A percentile compares a stretch with the other conserved stretches of the same genome.
Evolutionary conservation across 148 eudicot genomes (phyloP).

Genomic region (Rhododendron williamsianum): DNA sequence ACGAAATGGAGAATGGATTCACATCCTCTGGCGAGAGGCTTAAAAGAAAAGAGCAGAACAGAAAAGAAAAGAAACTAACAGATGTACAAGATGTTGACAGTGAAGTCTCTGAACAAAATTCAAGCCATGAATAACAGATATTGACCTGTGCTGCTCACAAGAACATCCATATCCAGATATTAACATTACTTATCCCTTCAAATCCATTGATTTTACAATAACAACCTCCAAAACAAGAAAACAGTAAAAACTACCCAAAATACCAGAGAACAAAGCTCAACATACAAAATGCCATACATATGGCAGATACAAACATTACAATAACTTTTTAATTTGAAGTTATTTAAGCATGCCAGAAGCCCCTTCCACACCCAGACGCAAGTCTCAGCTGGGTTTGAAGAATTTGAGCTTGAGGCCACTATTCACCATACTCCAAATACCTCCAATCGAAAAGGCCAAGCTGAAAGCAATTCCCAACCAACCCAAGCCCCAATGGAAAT

Average conservation of each 20-base stretch:
- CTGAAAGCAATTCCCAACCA: slow-evolving; percentile 96
- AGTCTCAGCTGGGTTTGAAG: slow-evolving; percentile 61
- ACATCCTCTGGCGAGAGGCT: neutral
- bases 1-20: neutral
- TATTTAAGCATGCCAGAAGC: neutral
- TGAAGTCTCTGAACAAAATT: neutral
- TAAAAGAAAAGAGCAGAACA: neutral
- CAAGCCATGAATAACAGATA: neutral
- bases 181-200: neutral
- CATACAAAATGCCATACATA: neutral
- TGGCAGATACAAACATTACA: neutral
- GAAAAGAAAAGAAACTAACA: neutral
- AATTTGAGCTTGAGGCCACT: slow-evolving; percentile 87
- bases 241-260: neutral
- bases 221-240: neutral
- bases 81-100: neutral
- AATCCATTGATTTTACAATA: neutral
- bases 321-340: neutral
- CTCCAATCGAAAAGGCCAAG: slow-evolving; percentile 81
- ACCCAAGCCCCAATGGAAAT: slow-evolving; percentile 84
- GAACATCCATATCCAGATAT: neutral
- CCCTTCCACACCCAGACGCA: neutral
- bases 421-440: slow-evolving; percentile 90
- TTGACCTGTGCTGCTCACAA: neutral
- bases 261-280: neutral